Evolutionary conservation across 495 filamentous ascomycete genomes (phyloP).

Genomic region (Pseudoneurospora amorphoporcata): DNA sequence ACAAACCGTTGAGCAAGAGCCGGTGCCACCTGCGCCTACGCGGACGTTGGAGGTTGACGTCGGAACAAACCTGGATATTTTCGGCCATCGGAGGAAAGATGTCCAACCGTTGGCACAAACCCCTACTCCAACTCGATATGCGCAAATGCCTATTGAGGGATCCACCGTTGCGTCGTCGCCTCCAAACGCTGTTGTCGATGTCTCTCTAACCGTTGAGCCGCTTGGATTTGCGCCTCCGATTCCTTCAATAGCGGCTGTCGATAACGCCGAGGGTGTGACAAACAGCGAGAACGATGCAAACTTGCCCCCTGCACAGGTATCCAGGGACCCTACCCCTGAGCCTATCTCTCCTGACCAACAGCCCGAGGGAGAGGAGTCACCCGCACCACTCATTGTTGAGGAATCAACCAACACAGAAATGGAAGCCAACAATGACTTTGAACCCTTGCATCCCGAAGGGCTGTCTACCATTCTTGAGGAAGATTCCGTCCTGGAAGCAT

Average conservation of each 20-base stretch:
- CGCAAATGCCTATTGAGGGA: background rate
- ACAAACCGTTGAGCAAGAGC: background rate
- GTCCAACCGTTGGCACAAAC: background rate
- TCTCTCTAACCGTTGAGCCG: background rate
- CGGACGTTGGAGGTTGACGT: conserved; percentile 16
- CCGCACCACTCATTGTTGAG: background rate
- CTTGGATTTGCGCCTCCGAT: background rate
- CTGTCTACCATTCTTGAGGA: conserved; percentile 24
- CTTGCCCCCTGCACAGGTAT: conserved; percentile 9
- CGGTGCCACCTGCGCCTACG: background rate
- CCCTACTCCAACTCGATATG: background rate
- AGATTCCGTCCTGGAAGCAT: conserved; percentile 2
- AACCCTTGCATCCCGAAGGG: conserved; percentile 15
- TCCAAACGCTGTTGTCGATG: background rate
- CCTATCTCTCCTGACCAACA: background rate
- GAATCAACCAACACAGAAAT: background rate
- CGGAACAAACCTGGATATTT: conserved; percentile 21
- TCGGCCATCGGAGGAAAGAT: conserved; percentile 7
- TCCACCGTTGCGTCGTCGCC: background rate
- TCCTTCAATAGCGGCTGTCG: background rate
- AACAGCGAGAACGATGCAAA: background rate
- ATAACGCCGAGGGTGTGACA: background rate
- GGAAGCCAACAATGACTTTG: conserved; percentile 2
- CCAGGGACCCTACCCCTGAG: conserved; percentile 3
- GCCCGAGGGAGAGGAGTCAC: background rate